Conservation (phyloP, 2,329 filamentous ascomycete genomes). For the Sclerotinia spermophila region DNA sequence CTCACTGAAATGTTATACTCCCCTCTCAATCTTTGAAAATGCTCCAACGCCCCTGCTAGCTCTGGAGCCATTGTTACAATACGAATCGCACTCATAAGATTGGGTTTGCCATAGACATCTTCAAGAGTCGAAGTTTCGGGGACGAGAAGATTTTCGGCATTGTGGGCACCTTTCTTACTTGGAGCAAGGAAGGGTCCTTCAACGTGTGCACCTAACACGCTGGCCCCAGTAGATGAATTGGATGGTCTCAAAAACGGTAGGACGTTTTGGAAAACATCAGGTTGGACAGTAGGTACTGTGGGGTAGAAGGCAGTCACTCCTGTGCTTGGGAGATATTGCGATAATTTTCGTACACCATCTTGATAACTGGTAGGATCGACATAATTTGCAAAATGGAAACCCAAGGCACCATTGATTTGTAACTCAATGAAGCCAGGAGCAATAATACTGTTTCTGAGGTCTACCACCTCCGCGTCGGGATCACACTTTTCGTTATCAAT, state of each 20-base stretch:
- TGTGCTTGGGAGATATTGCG: slow-evolving; percentile 46
- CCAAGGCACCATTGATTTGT: slow-evolving; percentile 47
- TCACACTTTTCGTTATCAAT: slow-evolving; percentile 28
- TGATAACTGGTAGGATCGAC: slow-evolving; percentile 40
- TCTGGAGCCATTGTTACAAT: slow-evolving; percentile 53
- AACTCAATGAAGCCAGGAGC: slow-evolving; percentile 54
- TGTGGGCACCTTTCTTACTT: slow-evolving; percentile 51
- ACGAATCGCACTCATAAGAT: slow-evolving; percentile 43
- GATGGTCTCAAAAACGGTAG: slow-evolving; percentile 46
- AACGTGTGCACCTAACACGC: slow-evolving; percentile 52
- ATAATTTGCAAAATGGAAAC: slow-evolving; percentile 53
- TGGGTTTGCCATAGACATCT: slow-evolving; percentile 45
- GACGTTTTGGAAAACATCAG: slow-evolving; percentile 43
- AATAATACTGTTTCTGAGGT: slow-evolving; percentile 48
- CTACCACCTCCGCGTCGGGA: slow-evolving; percentile 30
- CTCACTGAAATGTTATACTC: slow-evolving; percentile 32
- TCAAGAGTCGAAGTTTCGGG: slow-evolving; percentile 28
- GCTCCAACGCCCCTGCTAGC: slow-evolving; percentile 40
- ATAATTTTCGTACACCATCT: slow-evolving; percentile 44
- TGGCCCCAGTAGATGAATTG: slow-evolving; percentile 43
- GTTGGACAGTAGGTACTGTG: slow-evolving; percentile 49
- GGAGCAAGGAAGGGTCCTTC: slow-evolving; percentile 54
- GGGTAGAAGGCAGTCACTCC: slow-evolving; percentile 53
- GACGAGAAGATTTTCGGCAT: slow-evolving; percentile 32
- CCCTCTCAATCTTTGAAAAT: slow-evolving; percentile 43